Base-by-base conservation (phyloP, 352 stramenopile species). In the Globisporangium uncinulatum region DNA sequence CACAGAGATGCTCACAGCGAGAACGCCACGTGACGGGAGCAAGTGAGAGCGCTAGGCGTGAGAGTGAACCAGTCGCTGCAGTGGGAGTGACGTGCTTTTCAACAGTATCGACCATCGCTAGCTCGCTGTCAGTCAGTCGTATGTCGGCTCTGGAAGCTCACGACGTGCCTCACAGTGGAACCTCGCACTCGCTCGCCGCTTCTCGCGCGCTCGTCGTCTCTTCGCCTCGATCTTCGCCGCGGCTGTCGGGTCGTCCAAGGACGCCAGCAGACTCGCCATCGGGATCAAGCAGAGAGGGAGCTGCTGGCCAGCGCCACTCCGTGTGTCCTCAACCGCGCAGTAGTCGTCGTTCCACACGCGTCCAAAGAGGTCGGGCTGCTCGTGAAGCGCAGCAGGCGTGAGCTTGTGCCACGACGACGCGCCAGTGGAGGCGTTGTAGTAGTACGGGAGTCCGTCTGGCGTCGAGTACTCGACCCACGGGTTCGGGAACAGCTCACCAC, bases 271-370 rank as follows among this genome's bases (percentile, higher is more conserved):
- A 54, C 78, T 89, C 54, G 83, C 76, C 63, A 89, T 79, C 37
- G 81, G 81, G 41, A 89, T 79, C 58, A 92, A 63, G 42, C 76
- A 89, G 14, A 89, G 32, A 24, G 79, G 73, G 13, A 87, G 65
- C 47, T 78, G 61, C 29, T 86, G 63, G 9, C 70, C 69, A 1
- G 10, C 8, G 1, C 36, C 11, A 41, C 36, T 24, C 19, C 6
- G 15, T 10, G 45, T 7, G 17, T 44, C 59, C 6, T 20, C 37
- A 0, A 4, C 42, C 10, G 20, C 39, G 24, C 32, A 41, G 14
- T 20, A 19, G 1, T 53, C 46, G 2, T 56, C 32, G 14, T 50
- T 36, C 56, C 55, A 63, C 7, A 50, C 10, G 19, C 39, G 48
- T 4, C 50, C 56, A 19, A 59, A 63, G 20, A 63, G 34, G 43